Evolutionary conservation across 495 filamentous ascomycete species (phyloP).

Genomic region (Penicillium turbatum): DNA sequence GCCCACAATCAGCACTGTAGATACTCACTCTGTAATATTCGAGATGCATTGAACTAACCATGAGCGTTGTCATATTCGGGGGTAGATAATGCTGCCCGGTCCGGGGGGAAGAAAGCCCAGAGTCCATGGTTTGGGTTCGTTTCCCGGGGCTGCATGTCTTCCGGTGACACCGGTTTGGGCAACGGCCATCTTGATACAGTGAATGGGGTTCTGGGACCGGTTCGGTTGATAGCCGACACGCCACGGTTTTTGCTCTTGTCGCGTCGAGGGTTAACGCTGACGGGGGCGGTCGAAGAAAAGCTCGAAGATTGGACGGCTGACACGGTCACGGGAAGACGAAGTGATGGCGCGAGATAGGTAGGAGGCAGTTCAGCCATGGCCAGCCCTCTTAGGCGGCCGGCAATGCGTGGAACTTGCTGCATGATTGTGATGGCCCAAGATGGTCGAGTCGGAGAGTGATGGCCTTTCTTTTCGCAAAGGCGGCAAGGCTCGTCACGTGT

Average conservation of each 20-base stretch:
- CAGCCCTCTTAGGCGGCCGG: constrained; percentile 17
- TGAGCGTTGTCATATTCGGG: constrained; percentile 64
- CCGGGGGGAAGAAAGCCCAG: constrained; percentile 82
- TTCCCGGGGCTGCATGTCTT: constrained; percentile 40
- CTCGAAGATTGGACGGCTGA: constrained; percentile 35
- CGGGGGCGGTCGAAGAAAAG: constrained; percentile 43
- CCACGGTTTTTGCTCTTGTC: constrained; percentile 58
- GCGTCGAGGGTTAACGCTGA: constrained; percentile 33
- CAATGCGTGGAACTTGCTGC: constrained; percentile 29
- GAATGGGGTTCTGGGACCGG: constrained; percentile 66
- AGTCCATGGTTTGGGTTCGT: constrained; percentile 74
- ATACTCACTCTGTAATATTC: neutral
- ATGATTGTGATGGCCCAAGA: constrained; percentile 25
- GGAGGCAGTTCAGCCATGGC: constrained; percentile 40
- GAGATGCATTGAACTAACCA: constrained; percentile 44
- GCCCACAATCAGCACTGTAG: constrained; percentile 14
- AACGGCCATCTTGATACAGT: constrained; percentile 65
- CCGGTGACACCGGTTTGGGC: constrained; percentile 61
- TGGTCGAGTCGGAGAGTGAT: constrained; percentile 9
- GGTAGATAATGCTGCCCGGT: constrained; percentile 56
- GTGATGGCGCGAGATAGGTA: constrained; percentile 42
- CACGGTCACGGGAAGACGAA: constrained; percentile 36
- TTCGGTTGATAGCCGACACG: constrained; percentile 71
- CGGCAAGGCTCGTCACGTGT: constrained; percentile 20
- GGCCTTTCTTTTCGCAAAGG: constrained; percentile 21